Base-by-base conservation (phyloP, 2,329 filamentous ascomycete species). In the Pezicula neosporulosa region DNA sequence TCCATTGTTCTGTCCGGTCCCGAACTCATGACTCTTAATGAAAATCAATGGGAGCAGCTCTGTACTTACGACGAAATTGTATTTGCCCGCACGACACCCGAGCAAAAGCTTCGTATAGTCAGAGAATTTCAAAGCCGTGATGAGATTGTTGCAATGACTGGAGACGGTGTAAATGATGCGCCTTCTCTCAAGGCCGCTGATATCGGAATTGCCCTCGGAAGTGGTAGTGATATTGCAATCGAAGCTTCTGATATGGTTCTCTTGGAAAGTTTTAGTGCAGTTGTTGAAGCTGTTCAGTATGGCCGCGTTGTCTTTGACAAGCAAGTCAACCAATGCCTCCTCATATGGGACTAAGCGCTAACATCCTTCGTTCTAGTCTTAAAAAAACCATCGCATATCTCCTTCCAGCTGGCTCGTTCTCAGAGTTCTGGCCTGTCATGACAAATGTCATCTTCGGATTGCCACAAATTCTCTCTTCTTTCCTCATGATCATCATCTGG, bases 71-170 rank as follows among this genome's bases (percentile, higher is more conserved):
- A 82, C 24, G 87, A 90, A 62, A 85, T 91, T 36, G 85, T 91
- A 12, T 90, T 91, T 63, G 84, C 87, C 1, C 77, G 86, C 12
- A 91, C 87, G 0, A 90, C 87, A 0, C 87, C 87, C 0, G 87
- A 91, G 62, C 87, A 91, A 64, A 92, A 92, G 65, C 78, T 91
- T 6, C 82, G 86, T 33, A 91, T 91, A 54, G 87, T 92, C n/a
- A 80, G 81, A 28, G 86, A 89, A 64, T 85, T 90, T 54, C 87
- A 89, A 63, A 68, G 75, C 1, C 73, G 80, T 8, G 74, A 79
- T 5, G 72, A 81, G 39, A 78, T 81, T 30, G 79, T 83, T 10
- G 78, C 72, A 6, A 77, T 73, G 72, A 72, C 70, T 2, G 70
- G 72, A 13, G 70, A 70, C 52, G 72, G 71, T 38, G 70, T 74